Conservation (phyloP, 345 rosid species). For the Eutrema heterophyllum region DNA sequence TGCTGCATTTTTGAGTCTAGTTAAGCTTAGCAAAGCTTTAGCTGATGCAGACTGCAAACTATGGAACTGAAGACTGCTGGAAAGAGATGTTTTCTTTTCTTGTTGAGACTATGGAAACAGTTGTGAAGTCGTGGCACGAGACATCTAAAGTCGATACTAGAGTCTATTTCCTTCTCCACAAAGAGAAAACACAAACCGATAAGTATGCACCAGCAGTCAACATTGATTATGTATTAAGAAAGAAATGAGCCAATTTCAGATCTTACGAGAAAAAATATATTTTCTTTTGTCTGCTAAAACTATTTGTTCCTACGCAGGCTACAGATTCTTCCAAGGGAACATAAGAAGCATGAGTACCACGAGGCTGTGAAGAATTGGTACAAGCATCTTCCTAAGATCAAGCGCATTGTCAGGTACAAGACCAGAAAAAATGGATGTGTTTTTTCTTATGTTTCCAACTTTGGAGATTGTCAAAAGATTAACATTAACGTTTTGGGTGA, state of each 20-base stretch:
- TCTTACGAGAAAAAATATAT: background rate
- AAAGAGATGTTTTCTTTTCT: constrained; percentile 34
- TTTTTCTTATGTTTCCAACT: background rate
- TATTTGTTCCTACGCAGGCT: constrained; percentile 45
- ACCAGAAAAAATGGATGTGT: background rate
- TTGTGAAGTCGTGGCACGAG: constrained; percentile 82
- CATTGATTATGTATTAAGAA: constrained; percentile 67
- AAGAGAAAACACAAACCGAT: constrained; percentile 70
- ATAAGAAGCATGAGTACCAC: constrained; percentile 66
- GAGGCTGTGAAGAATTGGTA: constrained; percentile 86
- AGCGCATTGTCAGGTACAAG: constrained; percentile 76
- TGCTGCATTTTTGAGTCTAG: constrained; percentile 83
- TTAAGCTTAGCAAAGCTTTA: constrained; percentile 84
- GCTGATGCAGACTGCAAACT: constrained; percentile 75
- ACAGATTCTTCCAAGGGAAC: constrained; percentile 91
- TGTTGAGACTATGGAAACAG: constrained; percentile 71
- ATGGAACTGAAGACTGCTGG: constrained; percentile 53
- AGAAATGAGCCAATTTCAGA: background rate
- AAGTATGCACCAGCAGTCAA: constrained; percentile 82
- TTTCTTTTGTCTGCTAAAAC: background rate
- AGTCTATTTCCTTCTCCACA: constrained; percentile 72
- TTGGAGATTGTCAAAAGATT: background rate
- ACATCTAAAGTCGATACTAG: constrained; percentile 73
- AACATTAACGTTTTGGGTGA: too few species aligned
- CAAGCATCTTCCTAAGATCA: constrained; percentile 84